Percentiles rank a stretch among this genome's conserved stretches.
Conservation (phyloP, 2,329 filamentous ascomycete genomes). For the Fusarium algeriense region DNA sequence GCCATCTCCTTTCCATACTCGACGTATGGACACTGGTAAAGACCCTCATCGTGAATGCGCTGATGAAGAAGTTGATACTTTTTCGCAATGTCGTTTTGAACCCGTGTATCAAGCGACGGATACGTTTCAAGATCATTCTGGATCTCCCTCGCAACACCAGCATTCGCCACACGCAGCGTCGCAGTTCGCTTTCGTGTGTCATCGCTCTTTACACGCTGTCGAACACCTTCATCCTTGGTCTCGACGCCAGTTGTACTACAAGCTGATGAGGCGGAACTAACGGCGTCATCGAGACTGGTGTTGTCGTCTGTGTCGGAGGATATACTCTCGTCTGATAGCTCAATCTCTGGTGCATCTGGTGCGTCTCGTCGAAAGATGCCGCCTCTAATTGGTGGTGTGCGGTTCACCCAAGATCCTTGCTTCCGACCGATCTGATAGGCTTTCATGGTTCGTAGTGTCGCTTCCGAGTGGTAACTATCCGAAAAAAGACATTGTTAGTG, state of each 20-base stretch:
- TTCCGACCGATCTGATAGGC: conserved; percentile 70
- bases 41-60: conserved; percentile 64
- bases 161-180: conserved; percentile 35
- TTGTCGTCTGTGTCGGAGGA: conserved; percentile 37
- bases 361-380: conserved; percentile 53
- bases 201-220: conserved; percentile 12
- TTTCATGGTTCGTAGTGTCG: conserved; percentile 68
- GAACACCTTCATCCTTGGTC: conserved; percentile 9
- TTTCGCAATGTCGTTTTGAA: conserved; percentile 65
- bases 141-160: conserved; percentile 44
- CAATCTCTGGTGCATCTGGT: conserved; percentile 1
- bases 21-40: conserved; percentile 69
- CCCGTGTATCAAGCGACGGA: conserved; percentile 65
- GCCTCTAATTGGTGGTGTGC: conserved; percentile 69
- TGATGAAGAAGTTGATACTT: conserved; percentile 70
- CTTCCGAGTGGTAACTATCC: conserved; percentile 67
- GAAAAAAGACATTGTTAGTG: conserved; percentile 31
- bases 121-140: conserved; percentile 55
- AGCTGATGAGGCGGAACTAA: conserved; percentile 39
- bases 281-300: conserved; percentile 20
- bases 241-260: conserved; percentile 1
- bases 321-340: conserved; percentile 25
- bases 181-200: conserved; percentile 20
- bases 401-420: conserved; percentile 68
- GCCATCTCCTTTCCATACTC: conserved; percentile 69